Percentiles rank a stretch among this genome's conserved stretches.
Evolutionary conservation across 352 stramenopile species (phyloP).

Genomic region (Phytophthora fragariae): DNA sequence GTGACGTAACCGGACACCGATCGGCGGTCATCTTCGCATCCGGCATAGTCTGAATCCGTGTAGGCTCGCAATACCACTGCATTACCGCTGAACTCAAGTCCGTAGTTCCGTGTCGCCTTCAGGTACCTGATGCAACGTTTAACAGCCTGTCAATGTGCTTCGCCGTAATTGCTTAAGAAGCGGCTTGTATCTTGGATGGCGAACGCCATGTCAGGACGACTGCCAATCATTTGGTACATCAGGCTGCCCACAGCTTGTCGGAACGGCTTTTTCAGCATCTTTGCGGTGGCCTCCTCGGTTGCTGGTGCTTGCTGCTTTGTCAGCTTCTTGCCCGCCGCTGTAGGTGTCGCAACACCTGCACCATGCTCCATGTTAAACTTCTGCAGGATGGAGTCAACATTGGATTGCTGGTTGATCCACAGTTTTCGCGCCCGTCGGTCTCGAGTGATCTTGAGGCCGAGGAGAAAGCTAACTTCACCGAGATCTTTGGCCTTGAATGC

Average conservation of each 20-base stretch:
- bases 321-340: constrained; percentile 8
- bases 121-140: constrained; percentile 18
- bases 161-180: constrained; percentile 4
- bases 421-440: constrained; percentile 3
- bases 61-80: not conserved
- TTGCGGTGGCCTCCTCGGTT: constrained; percentile 8
- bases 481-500: constrained; percentile 24
- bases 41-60: constrained; percentile 17
- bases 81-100: constrained; percentile 14
- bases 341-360: not conserved
- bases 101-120: constrained; percentile 8
- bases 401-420: constrained; percentile 17
- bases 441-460: constrained; percentile 13
- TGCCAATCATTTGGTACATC: constrained; percentile 35
- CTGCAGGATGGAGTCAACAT: constrained; percentile 6
- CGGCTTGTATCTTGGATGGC: constrained; percentile 23
- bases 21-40: constrained; percentile 1
- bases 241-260: constrained; percentile 25
- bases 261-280: constrained; percentile 23
- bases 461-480: constrained; percentile 11
- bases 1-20: constrained; percentile 22
- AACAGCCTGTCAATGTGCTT: constrained; percentile 18
- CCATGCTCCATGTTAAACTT: constrained; percentile 27
- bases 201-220: constrained; percentile 19
- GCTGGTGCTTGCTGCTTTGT: not conserved